phyloP scores from a whole-genome alignment of 768 basidiomycete species.

The Galerina marginata region DNA sequence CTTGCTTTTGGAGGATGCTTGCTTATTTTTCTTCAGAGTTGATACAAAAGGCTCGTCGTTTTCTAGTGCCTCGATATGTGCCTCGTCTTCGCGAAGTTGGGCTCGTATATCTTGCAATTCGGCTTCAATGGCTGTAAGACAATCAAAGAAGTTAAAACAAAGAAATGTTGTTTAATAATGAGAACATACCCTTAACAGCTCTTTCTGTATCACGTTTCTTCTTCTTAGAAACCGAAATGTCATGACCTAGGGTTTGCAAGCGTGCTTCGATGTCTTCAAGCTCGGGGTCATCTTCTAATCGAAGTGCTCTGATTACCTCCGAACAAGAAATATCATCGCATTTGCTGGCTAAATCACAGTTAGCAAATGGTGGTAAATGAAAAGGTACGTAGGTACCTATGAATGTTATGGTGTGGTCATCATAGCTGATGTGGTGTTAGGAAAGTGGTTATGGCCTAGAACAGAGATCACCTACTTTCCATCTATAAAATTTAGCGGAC shows the following conservation, averaged over 20 bases:
- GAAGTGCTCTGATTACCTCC: slow-evolving; percentile 56
- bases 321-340: slow-evolving; percentile 68
- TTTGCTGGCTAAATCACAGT: slow-evolving; percentile 51
- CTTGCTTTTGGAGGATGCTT: slow-evolving; percentile 33
- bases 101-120: slow-evolving; percentile 46
- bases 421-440: slow-evolving; percentile 45
- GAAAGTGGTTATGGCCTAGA: background rate
- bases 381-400: slow-evolving; percentile 45
- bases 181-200: slow-evolving; percentile 46
- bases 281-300: slow-evolving; percentile 57
- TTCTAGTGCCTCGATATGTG: slow-evolving; percentile 52
- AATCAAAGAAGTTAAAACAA: background rate
- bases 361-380: background rate
- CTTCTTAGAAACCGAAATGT: slow-evolving; percentile 44
- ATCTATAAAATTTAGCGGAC: slow-evolving; percentile 36
- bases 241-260: slow-evolving; percentile 40
- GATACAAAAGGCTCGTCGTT: slow-evolving; percentile 50
- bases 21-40: slow-evolving; percentile 33
- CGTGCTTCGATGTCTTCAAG: slow-evolving; percentile 54
- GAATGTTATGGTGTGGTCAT: slow-evolving; percentile 64
- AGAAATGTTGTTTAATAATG: background rate
- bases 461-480: slow-evolving; percentile 51
- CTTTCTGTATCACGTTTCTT: slow-evolving; percentile 46
- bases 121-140: slow-evolving; percentile 40
- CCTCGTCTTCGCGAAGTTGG: slow-evolving; percentile 43